Evolutionary conservation across 148 eudicot genomes (phyloP).

Genomic region (Gaultheria prostrata): DNA sequence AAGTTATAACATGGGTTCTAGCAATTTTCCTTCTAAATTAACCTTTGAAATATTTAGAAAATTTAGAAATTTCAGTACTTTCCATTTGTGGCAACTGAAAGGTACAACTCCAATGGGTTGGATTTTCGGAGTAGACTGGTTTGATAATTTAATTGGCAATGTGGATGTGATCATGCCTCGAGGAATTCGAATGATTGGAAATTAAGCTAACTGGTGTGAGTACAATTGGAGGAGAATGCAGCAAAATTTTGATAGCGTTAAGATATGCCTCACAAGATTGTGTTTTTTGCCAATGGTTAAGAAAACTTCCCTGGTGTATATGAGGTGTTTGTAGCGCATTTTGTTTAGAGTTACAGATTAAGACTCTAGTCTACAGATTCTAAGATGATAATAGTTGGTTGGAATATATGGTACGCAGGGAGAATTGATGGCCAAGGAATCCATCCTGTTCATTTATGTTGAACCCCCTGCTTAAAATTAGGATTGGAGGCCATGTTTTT

Average conservation of each 20-base stretch:
- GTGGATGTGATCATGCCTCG: not conserved
- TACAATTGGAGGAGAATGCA: not conserved
- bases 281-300: not conserved
- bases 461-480: not conserved
- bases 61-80: not conserved
- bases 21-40: not conserved
- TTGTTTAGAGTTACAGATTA: not conserved
- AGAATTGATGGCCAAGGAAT: not conserved
- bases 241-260: not conserved
- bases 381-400: not conserved
- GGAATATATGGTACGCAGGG: not conserved
- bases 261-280: not conserved
- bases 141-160: not conserved
- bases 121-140: not conserved
- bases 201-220: not conserved
- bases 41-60: not conserved
- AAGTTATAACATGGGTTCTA: not conserved
- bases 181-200: not conserved
- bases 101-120: not conserved
- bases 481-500: not conserved
- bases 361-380: not conserved
- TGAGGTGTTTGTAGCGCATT: not conserved
- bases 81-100: not conserved
- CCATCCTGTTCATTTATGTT: not conserved
- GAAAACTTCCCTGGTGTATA: not conserved